Evolutionary conservation across 1,284 basidiomycete genomes (phyloP), one percentile per base, ranked within the genome.

Genomic region (Moniliella sp.): DNA sequence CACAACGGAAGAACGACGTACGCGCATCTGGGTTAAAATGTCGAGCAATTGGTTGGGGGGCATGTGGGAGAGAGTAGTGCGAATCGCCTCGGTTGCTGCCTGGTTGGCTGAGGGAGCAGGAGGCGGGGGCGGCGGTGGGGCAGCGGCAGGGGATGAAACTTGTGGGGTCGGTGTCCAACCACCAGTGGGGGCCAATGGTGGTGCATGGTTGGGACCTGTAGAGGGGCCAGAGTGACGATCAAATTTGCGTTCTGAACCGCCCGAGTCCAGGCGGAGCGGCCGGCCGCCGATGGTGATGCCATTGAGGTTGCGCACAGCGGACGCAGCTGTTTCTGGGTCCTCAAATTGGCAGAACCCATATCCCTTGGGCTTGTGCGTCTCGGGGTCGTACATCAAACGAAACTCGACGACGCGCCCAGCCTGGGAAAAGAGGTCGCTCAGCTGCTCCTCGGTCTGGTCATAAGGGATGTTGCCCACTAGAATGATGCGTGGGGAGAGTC

Each of bases 311-410:
- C 81, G 72, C 23, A 84, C 76, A 23, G 81, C 81, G 19, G 77
- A 80, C 10, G 69, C 63, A 1, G 77, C 77, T 5, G 86, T 94
- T 62, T 91, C 83, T 56, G 86, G 77, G 61, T 97, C 88, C 50
- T 78, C 75, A 61, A 83, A 93, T 69, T 91, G 83, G 66, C 84
- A 86, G 60, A 93, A 93, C 9, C 86, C 88, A 59, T 91, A 97
- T 10, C 91, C 88, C 64, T 81, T 83, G 30, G 84, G 80, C 61
- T 88, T 83, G 35, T 86, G 84, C 12, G 84, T 91, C 37, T 83
- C 79, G 47, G 81, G 69, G 66, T 97, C 88, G 63, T 84, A 93
- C 32, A 94, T 86, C 18, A 56, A 40, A 30, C 37, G 25, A 37
- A 59, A 54, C 1, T 48, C 55, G 15, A 50, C 52, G 14, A 59